Conservation (phyloP, 108 stramenopile genomes). For the Asterionellopsis glacialis region DNA sequence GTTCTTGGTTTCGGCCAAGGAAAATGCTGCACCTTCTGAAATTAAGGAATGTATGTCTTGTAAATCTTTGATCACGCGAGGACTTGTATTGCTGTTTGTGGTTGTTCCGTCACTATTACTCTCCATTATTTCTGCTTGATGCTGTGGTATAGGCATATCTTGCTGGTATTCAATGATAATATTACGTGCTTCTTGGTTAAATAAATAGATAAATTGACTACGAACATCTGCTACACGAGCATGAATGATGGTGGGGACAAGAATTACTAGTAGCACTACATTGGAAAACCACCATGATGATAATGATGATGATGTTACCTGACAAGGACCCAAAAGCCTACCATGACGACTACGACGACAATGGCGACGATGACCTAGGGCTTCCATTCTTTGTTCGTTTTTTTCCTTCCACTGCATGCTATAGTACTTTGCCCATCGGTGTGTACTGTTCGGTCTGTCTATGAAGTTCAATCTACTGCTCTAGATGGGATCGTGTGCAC, state of each 20-base stretch:
- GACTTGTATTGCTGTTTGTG: neutral
- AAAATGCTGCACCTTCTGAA: neutral
- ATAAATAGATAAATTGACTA: constrained; percentile 4
- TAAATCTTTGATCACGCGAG: neutral
- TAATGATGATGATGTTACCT: no score
- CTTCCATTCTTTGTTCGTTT: no score
- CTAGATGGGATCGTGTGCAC: no score
- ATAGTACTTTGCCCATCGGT: no score
- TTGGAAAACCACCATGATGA: no score
- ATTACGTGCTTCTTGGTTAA: neutral
- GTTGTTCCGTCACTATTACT: neutral
- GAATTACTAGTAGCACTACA: no score
- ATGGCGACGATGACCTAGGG: no score
- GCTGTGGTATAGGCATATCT: constrained; percentile 4
- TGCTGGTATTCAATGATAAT: constrained; percentile 5
- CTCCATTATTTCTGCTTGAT: neutral
- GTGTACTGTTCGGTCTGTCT: no score
- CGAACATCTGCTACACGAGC: constrained; percentile 6
- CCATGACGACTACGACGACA: no score
- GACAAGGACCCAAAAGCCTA: no score
- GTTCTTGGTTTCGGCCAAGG: neutral
- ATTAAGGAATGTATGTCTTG: neutral
- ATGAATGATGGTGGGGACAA: neutral
- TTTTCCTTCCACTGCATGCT: no score
- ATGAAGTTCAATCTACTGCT: no score